Base-by-base conservation (phyloP, 345 rosid species). In the Toxicodendron radicans region DNA sequence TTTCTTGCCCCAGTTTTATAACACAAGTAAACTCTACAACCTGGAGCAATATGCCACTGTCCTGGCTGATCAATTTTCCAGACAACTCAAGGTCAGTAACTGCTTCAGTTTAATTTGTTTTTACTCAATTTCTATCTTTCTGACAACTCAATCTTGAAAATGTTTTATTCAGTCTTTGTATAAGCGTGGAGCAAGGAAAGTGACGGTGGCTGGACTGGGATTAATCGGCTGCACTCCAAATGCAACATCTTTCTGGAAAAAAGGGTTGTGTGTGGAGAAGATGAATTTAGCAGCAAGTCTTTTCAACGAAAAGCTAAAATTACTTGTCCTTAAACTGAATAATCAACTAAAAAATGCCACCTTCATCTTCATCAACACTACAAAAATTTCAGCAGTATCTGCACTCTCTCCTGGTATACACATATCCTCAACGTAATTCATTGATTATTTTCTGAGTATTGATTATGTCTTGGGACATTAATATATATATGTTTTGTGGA, bases 161-260 rank as follows among this genome's bases (percentile, higher is more conserved):
- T 35, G 7, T 35, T 32, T 56, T 68, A 58, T 73, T 30, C 33
- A 93, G 98, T 80, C 48, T 48, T 73, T 93, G 80, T 78, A 87
- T 77, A 77, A 66, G 58, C 45, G 79, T 18, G 97, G 97, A 67
- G 97, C 91, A 23, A 81, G 94, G 76, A 88, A 85, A 80, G 76
- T 93, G 72, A 79, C 66, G 12, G 21, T 93, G 78, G 54, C 74
- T 54, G 90, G 89, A 48, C n/a, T 89, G 18, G 94, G 90, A 12
- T 85, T 81, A n/a, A 74, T 93, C 8, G 97, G 97, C n/a, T 93
- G 98, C 82, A 91, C 86, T 58, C 98, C 94, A 1, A 83, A 81
- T 45, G 84, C 85, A 24, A 56, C 84, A 1, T 60, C 83, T 0
- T 51, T 64, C 20, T 66, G 83, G 43, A 82, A 73, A 0, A 80